These are phyloP conservation scores for Penicillium sp. DNA, from an alignment of 2,329 filamentous ascomycete genomes.

Conservation along the genomic window DNA sequence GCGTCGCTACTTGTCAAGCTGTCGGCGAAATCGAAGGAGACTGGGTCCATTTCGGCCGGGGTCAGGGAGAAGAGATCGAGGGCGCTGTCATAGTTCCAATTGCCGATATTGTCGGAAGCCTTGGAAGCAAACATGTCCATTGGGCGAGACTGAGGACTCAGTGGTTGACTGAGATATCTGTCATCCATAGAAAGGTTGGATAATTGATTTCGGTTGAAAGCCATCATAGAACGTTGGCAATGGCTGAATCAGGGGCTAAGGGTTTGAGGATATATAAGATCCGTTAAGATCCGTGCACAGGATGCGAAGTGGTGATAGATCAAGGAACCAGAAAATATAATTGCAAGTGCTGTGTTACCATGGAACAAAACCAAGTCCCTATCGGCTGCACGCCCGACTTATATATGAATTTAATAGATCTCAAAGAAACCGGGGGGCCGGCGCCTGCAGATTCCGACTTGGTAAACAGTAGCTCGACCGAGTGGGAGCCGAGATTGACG, in stretches of 20 bases:
- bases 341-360: conserved; percentile 4
- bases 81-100: conserved; percentile 37
- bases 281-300: background rate
- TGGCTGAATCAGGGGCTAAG: background rate
- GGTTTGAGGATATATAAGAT: background rate
- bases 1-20: conserved; percentile 29
- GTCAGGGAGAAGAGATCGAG: conserved; percentile 37
- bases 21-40: conserved; percentile 32
- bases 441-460: conserved; percentile 9
- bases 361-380: conserved; percentile 8
- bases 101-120: conserved; percentile 35
- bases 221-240: conserved; percentile 6
- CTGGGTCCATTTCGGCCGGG: conserved; percentile 31
- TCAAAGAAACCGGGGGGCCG: background rate
- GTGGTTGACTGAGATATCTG: conserved; percentile 20
- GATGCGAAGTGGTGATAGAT: background rate
- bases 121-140: conserved; percentile 25
- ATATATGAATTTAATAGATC: conserved; percentile 8
- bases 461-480: conserved; percentile 7
- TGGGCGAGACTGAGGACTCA: conserved; percentile 19
- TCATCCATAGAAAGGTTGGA: conserved; percentile 18
- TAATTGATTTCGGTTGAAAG: conserved; percentile 19
- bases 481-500: background rate
- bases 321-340: conserved; percentile 3
- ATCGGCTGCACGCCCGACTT: conserved; percentile 12